phyloP scores from a whole-genome alignment of 1,139 yeast genomes.

The Yamadazyma membranifaciens region DNA sequence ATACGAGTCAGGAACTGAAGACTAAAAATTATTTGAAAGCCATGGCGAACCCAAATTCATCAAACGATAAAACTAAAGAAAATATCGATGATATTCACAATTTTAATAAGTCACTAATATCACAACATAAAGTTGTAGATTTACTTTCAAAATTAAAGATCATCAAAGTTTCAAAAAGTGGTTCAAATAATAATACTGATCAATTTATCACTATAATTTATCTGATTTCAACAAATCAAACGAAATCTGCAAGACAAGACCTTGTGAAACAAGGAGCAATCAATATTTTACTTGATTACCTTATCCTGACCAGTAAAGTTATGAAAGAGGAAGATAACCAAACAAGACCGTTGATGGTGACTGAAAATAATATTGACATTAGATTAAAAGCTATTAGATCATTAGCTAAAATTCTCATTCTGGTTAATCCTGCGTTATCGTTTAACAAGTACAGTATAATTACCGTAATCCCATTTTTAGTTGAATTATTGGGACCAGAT shows the following conservation, averaged over 20 bases:
- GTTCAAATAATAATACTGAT: conserved; percentile 10
- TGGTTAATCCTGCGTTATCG: conserved; percentile 38
- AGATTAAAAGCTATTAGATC: conserved; percentile 32
- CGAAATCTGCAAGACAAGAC: conserved; percentile 27
- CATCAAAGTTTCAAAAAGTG: conserved; percentile 12
- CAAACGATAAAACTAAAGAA: conserved; percentile 21
- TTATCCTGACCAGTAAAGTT: conserved; percentile 32
- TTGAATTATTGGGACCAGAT: conserved; percentile 44
- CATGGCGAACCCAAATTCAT: conserved; percentile 28
- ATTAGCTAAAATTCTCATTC: conserved; percentile 43
- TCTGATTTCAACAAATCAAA: conserved; percentile 26
- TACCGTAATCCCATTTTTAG: conserved; percentile 46
- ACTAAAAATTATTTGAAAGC: conserved; percentile 33
- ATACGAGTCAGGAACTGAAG: conserved; percentile 11
- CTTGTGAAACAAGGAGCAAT: conserved; percentile 49
- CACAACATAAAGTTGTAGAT: conserved; percentile 25
- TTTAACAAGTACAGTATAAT: conserved; percentile 40
- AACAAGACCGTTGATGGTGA: conserved; percentile 21
- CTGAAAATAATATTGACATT: conserved; percentile 17
- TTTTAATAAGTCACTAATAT: conserved; percentile 31
- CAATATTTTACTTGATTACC: conserved; percentile 34
- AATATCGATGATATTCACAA: conserved; percentile 24
- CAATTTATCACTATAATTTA: conserved; percentile 25
- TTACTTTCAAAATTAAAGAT: conserved; percentile 26
- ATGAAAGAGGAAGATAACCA: conserved; percentile 12